Evolutionary conservation across 2,329 filamentous ascomycete species (phyloP), one percentile per base, ranked within the genome.

Genomic region (Penicillium decumbens): DNA sequence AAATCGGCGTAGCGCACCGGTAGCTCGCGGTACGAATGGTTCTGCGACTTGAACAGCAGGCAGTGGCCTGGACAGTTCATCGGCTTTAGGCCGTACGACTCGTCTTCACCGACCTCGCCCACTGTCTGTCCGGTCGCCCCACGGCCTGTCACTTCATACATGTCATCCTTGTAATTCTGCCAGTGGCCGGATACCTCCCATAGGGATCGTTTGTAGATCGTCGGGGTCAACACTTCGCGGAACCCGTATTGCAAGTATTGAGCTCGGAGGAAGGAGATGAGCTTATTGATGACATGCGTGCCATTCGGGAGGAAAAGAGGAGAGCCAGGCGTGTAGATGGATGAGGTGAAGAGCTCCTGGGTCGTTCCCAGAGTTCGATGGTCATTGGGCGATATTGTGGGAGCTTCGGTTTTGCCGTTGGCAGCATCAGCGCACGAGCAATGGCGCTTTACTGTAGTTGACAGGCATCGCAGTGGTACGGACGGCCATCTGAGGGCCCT

Each of bases 21-120:
- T 15, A 95, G 75, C 56, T 95, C 87, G 56, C 85, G 81, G 70
- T 92, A 92, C 59, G 85, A 89, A 53, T 84, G 82, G 49, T 79
- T 78, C 57, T 85, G 80, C 41, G 85, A 85, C 52, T 81, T 84
- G 66, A 95, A 95, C 54, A 95, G 80, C 55, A 95, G 75, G 66
- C 89, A 95, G 69, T 95, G 89, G 3, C 89, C 89, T 0, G 89
- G 89, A 65, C 89, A 95, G 66, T 95, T 95, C 89, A 95, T 95
- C 12, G 89, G 89, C 70, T 95, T 95, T 59, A 95, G 74, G 15
- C 88, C 88, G 69, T 88, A 95, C 54, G 88, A 85, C 56, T 85
- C 83, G 54, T 87, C 82, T 53, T 84, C 80, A 18, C 75, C 77
- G 6, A 68, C 55, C 52, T 81, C 76, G 2, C 67, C 68, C 5